Percentiles rank a stretch among this genome's conserved stretches.
phyloP scores from a whole-genome alignment of 495 filamentous ascomycete genomes.

The Pseudevernia furfuracea region DNA sequence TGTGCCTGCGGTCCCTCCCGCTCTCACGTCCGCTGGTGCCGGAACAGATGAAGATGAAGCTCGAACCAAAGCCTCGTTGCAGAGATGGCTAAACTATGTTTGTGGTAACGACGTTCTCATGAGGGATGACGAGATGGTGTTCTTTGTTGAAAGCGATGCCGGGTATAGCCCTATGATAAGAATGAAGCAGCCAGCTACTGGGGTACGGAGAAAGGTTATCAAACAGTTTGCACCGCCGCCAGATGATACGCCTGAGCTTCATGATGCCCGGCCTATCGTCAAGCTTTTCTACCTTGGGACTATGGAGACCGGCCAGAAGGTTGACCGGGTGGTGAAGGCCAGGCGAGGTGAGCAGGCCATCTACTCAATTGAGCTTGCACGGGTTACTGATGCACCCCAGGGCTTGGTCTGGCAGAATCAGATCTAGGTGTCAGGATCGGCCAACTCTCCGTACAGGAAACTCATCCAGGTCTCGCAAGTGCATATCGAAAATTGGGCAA shows the following conservation, averaged over 20 bases:
- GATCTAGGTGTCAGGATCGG: conserved; percentile 87
- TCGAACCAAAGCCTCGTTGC: conserved; percentile 78
- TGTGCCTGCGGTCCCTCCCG: conserved; percentile 92
- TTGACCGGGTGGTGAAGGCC: conserved; percentile 87
- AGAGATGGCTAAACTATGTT: conserved; percentile 90
- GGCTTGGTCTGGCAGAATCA: conserved; percentile 83
- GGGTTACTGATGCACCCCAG: conserved; percentile 37
- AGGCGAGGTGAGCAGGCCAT: conserved; percentile 62
- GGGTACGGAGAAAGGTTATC: conserved; percentile 84
- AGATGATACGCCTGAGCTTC: conserved; percentile 92
- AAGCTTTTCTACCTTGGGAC: conserved; percentile 93
- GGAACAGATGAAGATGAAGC: conserved; percentile 95
- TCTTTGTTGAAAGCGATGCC: conserved; percentile 97
- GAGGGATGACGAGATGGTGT: conserved; percentile 89
- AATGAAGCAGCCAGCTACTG: conserved; percentile 95
- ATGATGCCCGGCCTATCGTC: conserved; percentile 78
- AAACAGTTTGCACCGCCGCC: conserved; percentile 98
- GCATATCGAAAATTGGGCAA: conserved; percentile 95
- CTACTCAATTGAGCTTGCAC: conserved; percentile 3
- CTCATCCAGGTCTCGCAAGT: conserved; percentile 73
- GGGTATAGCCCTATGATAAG: conserved; percentile 94
- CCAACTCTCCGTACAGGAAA: conserved; percentile 79
- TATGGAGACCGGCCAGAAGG: conserved; percentile 92
- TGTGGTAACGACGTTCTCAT: conserved; percentile 88
- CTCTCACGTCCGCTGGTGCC: conserved; percentile 84